These are phyloP conservation scores for Mortierella sp. DNA, from an alignment of 371 early-diverging fungal species.

Conservation along the genomic window DNA sequence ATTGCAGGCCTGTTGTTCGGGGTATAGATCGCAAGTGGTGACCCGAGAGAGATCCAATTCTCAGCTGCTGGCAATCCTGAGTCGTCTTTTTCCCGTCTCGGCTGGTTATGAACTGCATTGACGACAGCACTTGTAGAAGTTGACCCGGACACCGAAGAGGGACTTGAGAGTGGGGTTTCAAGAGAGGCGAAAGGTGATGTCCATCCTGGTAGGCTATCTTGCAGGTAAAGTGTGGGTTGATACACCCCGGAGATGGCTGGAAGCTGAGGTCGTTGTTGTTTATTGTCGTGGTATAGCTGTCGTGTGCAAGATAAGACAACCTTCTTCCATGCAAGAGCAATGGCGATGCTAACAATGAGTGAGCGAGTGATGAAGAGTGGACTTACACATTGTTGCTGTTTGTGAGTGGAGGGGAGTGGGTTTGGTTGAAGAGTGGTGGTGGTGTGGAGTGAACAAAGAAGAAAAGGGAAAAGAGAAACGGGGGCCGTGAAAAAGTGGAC, in stretches of 20 bases:
- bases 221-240: background rate
- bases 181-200: background rate
- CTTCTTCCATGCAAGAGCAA: background rate
- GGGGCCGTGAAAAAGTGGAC: background rate
- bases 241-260: no score
- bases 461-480: background rate
- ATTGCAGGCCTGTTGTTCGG: background rate
- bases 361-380: background rate
- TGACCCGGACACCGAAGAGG: background rate
- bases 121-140: background rate
- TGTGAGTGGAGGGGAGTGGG: background rate
- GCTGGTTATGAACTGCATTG: background rate
- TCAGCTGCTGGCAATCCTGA: background rate
- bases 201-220: background rate
- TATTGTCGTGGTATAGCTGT: background rate
- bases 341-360: background rate
- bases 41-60: background rate
- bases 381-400: constrained; percentile 13
- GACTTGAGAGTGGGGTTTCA: background rate
- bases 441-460: constrained; percentile 13
- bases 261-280: background rate
- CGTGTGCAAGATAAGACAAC: background rate
- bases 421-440: background rate
- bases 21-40: background rate
- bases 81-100: background rate